Percentiles rank a stretch among this genome's conserved stretches.
phyloP scores from a whole-genome alignment of 345 rosid genomes.

The Ceriops zippeliana region DNA sequence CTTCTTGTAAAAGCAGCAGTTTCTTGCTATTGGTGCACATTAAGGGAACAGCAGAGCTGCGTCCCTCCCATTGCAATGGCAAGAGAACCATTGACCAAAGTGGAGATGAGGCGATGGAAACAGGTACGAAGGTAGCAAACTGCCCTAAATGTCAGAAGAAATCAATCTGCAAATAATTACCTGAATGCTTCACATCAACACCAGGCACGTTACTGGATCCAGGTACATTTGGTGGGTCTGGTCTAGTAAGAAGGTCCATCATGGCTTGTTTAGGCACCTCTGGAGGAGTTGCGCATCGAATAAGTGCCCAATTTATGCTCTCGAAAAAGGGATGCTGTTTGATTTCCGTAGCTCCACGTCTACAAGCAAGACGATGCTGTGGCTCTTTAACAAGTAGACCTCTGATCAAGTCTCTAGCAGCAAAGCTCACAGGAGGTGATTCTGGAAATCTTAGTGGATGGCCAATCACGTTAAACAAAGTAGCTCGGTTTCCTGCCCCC shows the following conservation, averaged over 20 bases:
- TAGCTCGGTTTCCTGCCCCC: conserved; percentile 33
- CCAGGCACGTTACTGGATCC: conserved; percentile 17
- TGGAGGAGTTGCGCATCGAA: conserved; percentile 31
- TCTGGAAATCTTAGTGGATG: conserved; percentile 32
- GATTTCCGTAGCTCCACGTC: conserved; percentile 38
- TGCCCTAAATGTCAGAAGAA: conserved; percentile 35
- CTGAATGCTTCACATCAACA: conserved; percentile 41
- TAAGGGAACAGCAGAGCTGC: conserved; percentile 11
- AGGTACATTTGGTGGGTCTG: conserved; percentile 15
- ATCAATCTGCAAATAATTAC: conserved; percentile 51
- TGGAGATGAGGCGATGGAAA: conserved; percentile 10
- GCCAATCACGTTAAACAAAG: conserved; percentile 33
- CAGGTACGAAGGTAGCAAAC: conserved; percentile 9
- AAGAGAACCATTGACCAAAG: conserved; percentile 24
- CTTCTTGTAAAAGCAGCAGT: conserved; percentile 7
- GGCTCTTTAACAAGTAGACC: conserved; percentile 35
- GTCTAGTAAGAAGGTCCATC: conserved; percentile 24
- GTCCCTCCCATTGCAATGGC: conserved; percentile 15
- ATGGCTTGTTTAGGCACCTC: conserved; percentile 27
- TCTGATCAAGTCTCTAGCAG: conserved; percentile 35
- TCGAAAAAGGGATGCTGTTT: conserved; percentile 35
- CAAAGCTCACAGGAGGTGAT: conserved; percentile 32
- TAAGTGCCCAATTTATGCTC: conserved; percentile 32
- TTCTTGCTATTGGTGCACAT: conserved; percentile 11
- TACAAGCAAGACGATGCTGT: conserved; percentile 28